Evolutionary conservation across 2,329 filamentous ascomycete genomes (phyloP).

Genomic region (Lecanicillium sp.): DNA sequence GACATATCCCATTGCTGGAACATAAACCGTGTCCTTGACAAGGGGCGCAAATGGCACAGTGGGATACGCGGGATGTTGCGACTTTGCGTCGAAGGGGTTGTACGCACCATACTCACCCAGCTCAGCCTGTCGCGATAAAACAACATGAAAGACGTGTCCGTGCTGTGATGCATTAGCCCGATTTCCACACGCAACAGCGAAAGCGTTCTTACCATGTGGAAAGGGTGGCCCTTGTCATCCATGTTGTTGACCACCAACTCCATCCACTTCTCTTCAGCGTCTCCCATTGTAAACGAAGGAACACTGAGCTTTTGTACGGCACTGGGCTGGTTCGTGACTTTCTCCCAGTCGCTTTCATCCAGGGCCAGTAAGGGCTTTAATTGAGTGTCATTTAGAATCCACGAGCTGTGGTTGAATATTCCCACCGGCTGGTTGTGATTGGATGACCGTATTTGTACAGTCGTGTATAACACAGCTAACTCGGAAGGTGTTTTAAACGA

Average conservation of each 20-base stretch:
- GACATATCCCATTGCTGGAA: slow-evolving; percentile 26
- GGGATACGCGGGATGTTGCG: slow-evolving; percentile 4
- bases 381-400: slow-evolving; percentile 8
- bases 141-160: slow-evolving; percentile 9
- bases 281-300: slow-evolving; percentile 10
- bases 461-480: slow-evolving; percentile 13
- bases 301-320: slow-evolving; percentile 11
- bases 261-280: slow-evolving; percentile 26
- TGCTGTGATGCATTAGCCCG: slow-evolving; percentile 11
- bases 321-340: slow-evolving; percentile 10
- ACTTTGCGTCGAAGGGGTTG: slow-evolving; percentile 7
- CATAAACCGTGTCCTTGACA: slow-evolving; percentile 24
- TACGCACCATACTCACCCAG: slow-evolving; percentile 8
- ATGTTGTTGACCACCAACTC: slow-evolving; percentile 41
- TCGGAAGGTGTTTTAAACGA: slow-evolving; percentile 3
- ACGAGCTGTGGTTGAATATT: slow-evolving; percentile 15
- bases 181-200: background rate
- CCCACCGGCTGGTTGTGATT: slow-evolving; percentile 14
- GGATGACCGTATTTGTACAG: slow-evolving; percentile 13
- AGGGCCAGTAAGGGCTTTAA: slow-evolving; percentile 11
- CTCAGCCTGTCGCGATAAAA: slow-evolving; percentile 8
- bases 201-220: slow-evolving; percentile 30
- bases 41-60: slow-evolving; percentile 15
- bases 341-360: slow-evolving; percentile 8
- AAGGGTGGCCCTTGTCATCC: slow-evolving; percentile 40